Percentiles rank a stretch among this genome's conserved stretches.
Evolutionary conservation across 202 grass and related monocot species (phyloP).

Genomic region (Thinopyrum obtusiflorum): DNA sequence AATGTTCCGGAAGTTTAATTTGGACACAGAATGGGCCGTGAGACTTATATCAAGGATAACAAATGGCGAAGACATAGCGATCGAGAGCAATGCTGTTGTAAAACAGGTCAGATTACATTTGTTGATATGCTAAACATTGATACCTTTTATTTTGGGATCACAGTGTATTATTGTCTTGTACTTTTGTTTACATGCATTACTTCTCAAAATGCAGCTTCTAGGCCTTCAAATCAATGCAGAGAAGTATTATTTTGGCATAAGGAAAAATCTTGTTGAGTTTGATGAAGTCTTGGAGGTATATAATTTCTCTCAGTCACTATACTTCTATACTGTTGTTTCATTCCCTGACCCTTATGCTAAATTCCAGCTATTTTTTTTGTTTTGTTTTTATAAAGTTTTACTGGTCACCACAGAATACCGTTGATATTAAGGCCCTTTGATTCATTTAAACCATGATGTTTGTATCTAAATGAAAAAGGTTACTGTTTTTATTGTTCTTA

Average conservation of each 20-base stretch:
- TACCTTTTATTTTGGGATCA: conserved; percentile 19
- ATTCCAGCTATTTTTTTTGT: not conserved
- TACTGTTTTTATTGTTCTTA: conserved; percentile 13
- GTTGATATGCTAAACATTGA: not conserved
- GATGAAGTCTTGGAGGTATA: conserved; percentile 94
- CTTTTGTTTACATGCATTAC: conserved; percentile 19
- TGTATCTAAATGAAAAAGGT: not conserved
- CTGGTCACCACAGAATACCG: not conserved
- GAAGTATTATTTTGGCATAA: conserved; percentile 94
- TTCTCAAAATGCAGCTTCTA: conserved; percentile 67
- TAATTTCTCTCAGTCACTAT: not conserved
- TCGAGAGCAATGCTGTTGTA: conserved; percentile 76
- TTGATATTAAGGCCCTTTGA: not conserved
- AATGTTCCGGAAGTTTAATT: conserved; percentile 97
- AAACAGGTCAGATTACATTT: conserved; percentile 66
- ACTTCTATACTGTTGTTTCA: not conserved
- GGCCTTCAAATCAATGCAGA: conserved; percentile 96
- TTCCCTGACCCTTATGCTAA: not conserved
- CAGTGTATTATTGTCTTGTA: conserved; percentile 23
- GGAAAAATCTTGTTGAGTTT: conserved; percentile 97
- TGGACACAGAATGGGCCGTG: conserved; percentile 97
- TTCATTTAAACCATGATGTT: not conserved
- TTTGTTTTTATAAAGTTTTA: not conserved
- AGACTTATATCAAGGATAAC: conserved; percentile 94
- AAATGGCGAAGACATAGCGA: conserved; percentile 81